Percentiles rank a stretch among this genome's conserved stretches.
phyloP scores from a whole-genome alignment of 306 rosid species.

The Inga leiocalycina region DNA sequence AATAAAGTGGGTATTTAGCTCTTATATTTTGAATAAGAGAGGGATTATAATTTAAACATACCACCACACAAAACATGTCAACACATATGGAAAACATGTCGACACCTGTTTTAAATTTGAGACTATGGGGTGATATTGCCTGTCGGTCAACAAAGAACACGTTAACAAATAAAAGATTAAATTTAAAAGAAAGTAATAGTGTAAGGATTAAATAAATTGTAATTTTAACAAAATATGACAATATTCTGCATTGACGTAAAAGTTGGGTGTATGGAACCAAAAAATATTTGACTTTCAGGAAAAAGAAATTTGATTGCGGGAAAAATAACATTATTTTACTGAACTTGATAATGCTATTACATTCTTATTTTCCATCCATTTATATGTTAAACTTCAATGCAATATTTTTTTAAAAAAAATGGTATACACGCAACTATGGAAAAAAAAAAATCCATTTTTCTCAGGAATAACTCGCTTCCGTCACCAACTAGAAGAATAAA shows the following conservation, averaged over 20 bases:
- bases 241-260: background rate
- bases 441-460: background rate
- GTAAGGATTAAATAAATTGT: background rate
- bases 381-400: background rate
- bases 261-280: background rate
- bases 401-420: background rate
- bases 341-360: background rate
- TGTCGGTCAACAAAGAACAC: background rate
- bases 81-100: no score
- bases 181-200: background rate
- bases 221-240: background rate
- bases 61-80: no score
- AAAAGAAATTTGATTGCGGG: background rate
- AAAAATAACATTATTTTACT: background rate
- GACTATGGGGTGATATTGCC: no score
- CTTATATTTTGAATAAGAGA: no score
- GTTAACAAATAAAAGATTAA: background rate
- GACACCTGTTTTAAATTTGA: no score
- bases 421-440: background rate
- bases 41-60: no score
- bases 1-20: no score
- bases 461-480: background rate
- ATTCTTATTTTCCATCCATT: background rate
- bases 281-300: background rate
- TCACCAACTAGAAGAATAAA: background rate